phyloP scores from a whole-genome alignment of 768 basidiomycete species.

The Amanita exitialis region DNA sequence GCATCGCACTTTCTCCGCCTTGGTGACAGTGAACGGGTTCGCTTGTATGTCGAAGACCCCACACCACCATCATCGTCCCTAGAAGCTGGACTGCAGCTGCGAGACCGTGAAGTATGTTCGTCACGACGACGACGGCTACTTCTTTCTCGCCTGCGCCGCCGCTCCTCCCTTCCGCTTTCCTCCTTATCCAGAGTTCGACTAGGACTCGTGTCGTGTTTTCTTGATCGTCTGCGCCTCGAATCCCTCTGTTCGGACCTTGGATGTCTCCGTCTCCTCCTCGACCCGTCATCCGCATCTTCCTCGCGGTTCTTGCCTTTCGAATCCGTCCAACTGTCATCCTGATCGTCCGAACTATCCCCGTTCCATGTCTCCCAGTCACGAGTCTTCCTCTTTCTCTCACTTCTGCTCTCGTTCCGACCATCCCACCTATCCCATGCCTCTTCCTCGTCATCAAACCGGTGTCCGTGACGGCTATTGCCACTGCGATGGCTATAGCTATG shows the following conservation, averaged over 20 bases:
- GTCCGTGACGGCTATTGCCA: conserved; percentile 9
- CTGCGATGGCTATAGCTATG: conserved; percentile 4
- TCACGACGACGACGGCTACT: not conserved
- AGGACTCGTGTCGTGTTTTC: conserved; percentile 2
- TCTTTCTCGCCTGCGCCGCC: not conserved
- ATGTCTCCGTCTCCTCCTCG: conserved; percentile 15
- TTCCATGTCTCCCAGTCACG: conserved; percentile 44
- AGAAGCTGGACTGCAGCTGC: not conserved
- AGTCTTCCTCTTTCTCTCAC: conserved; percentile 21
- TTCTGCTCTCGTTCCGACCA: conserved; percentile 38
- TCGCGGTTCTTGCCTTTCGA: not conserved
- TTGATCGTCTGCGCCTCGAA: conserved; percentile 2
- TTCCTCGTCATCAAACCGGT: conserved; percentile 13
- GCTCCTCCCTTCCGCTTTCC: not conserved
- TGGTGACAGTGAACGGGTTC: not conserved
- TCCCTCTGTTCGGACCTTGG: conserved; percentile 7
- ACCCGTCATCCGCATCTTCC: conserved; percentile 18
- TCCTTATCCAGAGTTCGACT: not conserved
- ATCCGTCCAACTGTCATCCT: conserved; percentile 14
- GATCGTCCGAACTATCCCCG: conserved; percentile 22
- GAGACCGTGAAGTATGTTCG: not conserved
- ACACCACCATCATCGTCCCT: not conserved
- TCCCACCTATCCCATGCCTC: conserved; percentile 46
- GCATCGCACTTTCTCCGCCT: not conserved
- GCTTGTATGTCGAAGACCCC: not conserved